These are phyloP conservation scores for Graphium sp. DNA, from an alignment of 2,329 filamentous ascomycete genomes.

Conservation along the genomic window DNA sequence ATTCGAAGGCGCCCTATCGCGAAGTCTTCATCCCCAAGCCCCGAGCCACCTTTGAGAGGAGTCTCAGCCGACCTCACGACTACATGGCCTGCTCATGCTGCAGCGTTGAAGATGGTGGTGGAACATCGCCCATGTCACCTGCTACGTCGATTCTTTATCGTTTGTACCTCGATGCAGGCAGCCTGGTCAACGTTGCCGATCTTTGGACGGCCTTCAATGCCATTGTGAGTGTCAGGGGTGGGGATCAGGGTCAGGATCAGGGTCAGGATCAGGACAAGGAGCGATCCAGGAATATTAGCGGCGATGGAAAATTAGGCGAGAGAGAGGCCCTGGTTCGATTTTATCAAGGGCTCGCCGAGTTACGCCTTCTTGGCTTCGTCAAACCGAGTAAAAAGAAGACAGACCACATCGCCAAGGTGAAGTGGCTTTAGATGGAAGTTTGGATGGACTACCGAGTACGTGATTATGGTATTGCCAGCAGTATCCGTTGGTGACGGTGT, in stretches of 20 bases:
- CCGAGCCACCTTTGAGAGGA: conserved; percentile 53
- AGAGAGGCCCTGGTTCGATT: conserved; percentile 55
- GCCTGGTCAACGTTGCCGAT: conserved; percentile 63
- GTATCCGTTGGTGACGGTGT: background rate
- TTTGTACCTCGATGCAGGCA: conserved; percentile 61
- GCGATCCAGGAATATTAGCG: conserved; percentile 23
- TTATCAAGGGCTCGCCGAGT: conserved; percentile 70
- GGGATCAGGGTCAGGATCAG: conserved; percentile 17
- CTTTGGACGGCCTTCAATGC: conserved; percentile 62
- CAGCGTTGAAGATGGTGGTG: conserved; percentile 2
- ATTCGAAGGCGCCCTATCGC: conserved; percentile 49
- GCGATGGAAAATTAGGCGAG: too few relatives aligned
- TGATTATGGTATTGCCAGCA: background rate
- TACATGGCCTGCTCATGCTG: conserved; percentile 65
- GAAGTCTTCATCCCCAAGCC: conserved; percentile 64
- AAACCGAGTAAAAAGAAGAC: conserved; percentile 82
- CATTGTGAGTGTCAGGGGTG: conserved; percentile 34
- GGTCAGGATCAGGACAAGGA: conserved; percentile 13
- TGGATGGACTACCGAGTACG: background rate
- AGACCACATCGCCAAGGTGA: conserved; percentile 84
- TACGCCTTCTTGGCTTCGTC: conserved; percentile 73
- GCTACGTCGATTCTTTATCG: conserved; percentile 61
- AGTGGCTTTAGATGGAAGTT: conserved; percentile 49
- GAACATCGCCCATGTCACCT: conserved; percentile 32
- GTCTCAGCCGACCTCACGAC: conserved; percentile 56